Base-by-base conservation (phyloP, 2,329 filamentous ascomycete species). In the Fusarium duplospermum region DNA sequence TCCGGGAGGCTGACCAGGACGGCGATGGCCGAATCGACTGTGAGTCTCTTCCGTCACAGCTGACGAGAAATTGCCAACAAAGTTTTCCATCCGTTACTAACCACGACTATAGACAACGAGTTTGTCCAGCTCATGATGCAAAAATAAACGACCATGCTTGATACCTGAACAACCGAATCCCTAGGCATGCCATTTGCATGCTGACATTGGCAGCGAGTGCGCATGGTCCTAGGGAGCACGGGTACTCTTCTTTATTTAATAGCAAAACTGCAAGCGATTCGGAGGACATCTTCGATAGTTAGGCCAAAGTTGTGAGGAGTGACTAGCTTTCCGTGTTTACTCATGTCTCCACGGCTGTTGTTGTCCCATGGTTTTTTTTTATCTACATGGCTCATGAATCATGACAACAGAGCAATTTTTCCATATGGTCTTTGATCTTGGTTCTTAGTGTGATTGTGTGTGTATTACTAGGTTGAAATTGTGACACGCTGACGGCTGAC, bases 101-200 rank as follows among this genome's bases (percentile, higher is more conserved):
- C 71, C 31, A 42, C 42, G 18, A 24, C 45, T 18, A 56, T 79
- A 96, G 93, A 96, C 87, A 96, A 96, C 88, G 94, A 96, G 86
- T 96, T 96, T 82, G 94, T 96, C 79, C 94, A 96, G 87, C 92
- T 96, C 82, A 96, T 96, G 94, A 96, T 96, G 94, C 94, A 96
- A 89, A 96, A 96, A 89, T 96, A 94, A 88, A 67, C 67, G 64
- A 72, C 66, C 71, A 73, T 66, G 67, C 69, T 73, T 76, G 75
- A 79, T 79, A 79, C 74, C 72, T 74, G 71, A 72, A 69, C 62
- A 67, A 76, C 69, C 69, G 67, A 71, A 52, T 65, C 66, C 69
- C 65, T 69, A 54, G 67, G 64, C 66, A 62, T 72, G 69, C 54
- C 69, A 66, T 74, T 60, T 54, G 50, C 59, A 64, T 62, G 47